Percentiles rank a stretch among this genome's conserved stretches.
These are phyloP conservation scores for Fusarium siculi DNA, from an alignment of 2,329 filamentous ascomycete species.

Conservation along the genomic window DNA sequence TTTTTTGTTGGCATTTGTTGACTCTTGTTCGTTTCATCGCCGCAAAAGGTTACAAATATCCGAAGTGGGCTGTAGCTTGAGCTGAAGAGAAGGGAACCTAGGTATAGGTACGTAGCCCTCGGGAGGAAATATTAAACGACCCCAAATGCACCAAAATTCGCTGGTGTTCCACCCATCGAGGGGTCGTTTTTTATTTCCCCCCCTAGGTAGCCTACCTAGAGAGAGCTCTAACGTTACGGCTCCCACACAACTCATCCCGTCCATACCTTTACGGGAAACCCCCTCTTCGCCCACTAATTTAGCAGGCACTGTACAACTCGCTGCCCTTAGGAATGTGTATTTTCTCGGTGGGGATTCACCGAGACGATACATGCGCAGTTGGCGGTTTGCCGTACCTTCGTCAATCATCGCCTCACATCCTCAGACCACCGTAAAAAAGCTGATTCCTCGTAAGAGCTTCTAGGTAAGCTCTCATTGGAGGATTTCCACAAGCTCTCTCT, in stretches of 20 bases:
- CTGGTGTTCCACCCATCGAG: too few species aligned
- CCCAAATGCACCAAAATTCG: too few species aligned
- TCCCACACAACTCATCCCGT: constrained; percentile 3
- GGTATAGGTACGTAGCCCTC: too few species aligned
- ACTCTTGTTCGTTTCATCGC: not conserved
- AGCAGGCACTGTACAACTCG: constrained; percentile 17
- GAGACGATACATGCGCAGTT: constrained; percentile 15
- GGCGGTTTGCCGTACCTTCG: constrained; percentile 15
- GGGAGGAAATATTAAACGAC: too few species aligned
- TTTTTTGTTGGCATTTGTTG: not conserved
- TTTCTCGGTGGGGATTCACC: not conserved
- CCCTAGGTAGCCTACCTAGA: not conserved
- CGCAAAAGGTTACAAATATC: constrained; percentile 19
- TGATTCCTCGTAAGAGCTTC: constrained; percentile 23
- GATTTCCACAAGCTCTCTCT: constrained; percentile 16
- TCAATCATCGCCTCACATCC: constrained; percentile 9
- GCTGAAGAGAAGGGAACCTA: constrained; percentile 24
- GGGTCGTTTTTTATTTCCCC: too few species aligned
- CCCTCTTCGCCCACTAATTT: constrained; percentile 4
- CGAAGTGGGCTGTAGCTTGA: constrained; percentile 39
- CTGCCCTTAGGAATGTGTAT: constrained; percentile 19
- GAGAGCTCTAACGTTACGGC: not conserved
- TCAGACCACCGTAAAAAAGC: constrained; percentile 32
- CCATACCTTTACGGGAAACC: constrained; percentile 7
- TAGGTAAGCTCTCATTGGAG: constrained; percentile 28